phyloP scores from a whole-genome alignment of 2,329 filamentous ascomycete species.

The Diaporthe sp. region DNA sequence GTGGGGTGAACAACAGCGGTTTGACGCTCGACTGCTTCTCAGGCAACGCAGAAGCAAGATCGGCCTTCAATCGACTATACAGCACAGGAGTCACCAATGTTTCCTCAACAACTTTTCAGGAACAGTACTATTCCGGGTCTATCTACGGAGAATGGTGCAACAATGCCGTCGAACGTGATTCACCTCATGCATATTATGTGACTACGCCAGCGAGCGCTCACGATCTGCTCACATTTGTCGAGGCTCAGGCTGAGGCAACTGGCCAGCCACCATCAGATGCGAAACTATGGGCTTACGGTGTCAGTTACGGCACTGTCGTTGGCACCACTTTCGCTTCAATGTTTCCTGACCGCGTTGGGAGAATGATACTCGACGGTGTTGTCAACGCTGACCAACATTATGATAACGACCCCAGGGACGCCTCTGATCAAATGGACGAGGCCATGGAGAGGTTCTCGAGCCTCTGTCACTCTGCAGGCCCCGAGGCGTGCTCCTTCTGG shows the following conservation, averaged over 20 bases:
- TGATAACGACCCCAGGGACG: background rate
- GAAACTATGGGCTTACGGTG: background rate
- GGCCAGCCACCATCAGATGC: background rate
- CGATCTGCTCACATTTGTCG: background rate
- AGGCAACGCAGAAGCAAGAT: background rate
- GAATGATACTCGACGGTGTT: background rate
- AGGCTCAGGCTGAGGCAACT: background rate
- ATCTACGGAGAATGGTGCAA: background rate
- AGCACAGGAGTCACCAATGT: background rate
- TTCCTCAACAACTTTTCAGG: background rate
- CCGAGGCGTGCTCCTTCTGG: background rate
- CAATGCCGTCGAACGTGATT: background rate
- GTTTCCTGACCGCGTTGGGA: background rate
- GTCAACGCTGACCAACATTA: background rate
- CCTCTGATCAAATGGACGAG: background rate
- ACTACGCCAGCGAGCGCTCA: background rate
- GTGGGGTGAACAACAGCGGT: background rate
- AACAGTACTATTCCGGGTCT: background rate
- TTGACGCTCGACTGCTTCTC: background rate
- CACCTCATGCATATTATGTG: background rate
- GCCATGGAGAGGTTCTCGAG: background rate
- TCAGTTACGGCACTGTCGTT: background rate
- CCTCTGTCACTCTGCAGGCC: constrained; percentile 1
- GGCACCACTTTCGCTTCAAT: background rate
- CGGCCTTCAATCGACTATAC: background rate